A percentile compares a stretch with the other conserved stretches of the same genome.
These are phyloP conservation scores for Vigna unguiculata DNA, from an alignment of 306 rosid species.

Conservation along the genomic window DNA sequence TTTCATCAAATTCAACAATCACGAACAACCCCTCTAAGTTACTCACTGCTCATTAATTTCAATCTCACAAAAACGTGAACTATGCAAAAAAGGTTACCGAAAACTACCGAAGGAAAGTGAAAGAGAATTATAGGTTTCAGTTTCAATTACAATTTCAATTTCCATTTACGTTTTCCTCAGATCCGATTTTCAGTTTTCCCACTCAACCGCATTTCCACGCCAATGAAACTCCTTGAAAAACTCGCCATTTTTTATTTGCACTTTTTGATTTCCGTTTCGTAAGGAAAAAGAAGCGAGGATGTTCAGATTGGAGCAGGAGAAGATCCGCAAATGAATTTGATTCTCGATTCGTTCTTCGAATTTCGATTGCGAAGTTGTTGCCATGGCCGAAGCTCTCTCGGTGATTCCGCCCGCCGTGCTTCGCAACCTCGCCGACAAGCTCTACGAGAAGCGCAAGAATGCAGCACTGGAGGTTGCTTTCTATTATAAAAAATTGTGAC, in stretches of 20 bases:
- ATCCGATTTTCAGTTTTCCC: conserved; percentile 35
- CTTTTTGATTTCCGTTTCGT: conserved; percentile 18
- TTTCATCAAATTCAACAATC: background rate
- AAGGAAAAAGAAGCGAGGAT: background rate
- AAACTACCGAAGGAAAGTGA: background rate
- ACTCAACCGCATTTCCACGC: conserved; percentile 36
- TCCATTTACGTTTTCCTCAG: conserved; percentile 13
- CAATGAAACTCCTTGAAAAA: background rate
- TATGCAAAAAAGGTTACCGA: background rate
- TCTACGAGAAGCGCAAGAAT: conserved; percentile 98
- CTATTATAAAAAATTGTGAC: background rate
- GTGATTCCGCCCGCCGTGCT: conserved; percentile 76
- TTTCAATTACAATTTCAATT: conserved; percentile 2
- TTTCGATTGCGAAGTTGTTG: conserved; percentile 35
- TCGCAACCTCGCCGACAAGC: conserved; percentile 95
- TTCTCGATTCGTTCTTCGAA: background rate
- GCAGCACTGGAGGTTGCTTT: conserved; percentile 89
- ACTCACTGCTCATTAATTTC: conserved; percentile 27
- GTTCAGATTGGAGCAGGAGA: conserved; percentile 51
- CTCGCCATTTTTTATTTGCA: background rate
- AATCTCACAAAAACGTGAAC: conserved; percentile 8
- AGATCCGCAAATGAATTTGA: conserved; percentile 55
- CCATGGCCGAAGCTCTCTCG: conserved; percentile 78
- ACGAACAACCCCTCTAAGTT: background rate
- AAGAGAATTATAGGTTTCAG: background rate